Evolutionary conservation across 306 rosid genomes (phyloP), one percentile per base, ranked within the genome.

Genomic region (Pyrus communis): DNA sequence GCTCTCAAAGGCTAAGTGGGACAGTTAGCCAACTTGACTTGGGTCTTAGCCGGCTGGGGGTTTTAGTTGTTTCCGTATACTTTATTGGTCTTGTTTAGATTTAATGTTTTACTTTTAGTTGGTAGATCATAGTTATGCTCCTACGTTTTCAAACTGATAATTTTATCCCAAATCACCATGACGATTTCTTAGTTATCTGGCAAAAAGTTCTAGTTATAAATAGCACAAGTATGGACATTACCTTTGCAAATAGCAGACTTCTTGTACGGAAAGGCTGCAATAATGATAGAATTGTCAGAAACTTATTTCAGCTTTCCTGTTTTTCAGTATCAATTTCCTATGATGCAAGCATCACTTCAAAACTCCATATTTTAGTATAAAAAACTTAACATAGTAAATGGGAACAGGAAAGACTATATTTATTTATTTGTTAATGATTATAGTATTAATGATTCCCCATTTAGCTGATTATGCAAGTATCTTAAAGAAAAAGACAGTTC

Each of bases 251-350:
- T 67, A 94, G 87, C 77, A 55, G 91, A 82, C 89, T 92, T 83
- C 98, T 87, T 12, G 96, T 90, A 72, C 12, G 88, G 75, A 94
- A 94, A 83, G 98, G 98, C 98, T 94, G 98, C 95, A 86, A 75
- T 27, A 80, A 79, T 33, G 31, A 15, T 7, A 72, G 40, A 72
- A 33, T 38, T 33, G 21, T 72, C 30, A 72, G 76, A 72, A 31
- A 55, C 52, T 7, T 71, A 52, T 28, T 27, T 52, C 33, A 70
- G 9, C 46, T 10, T 70, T 51, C 14, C 22, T 28, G 45, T 35
- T 35, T 35, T 11, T 61, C 67, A 62, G 63, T 23, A 38, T 33
- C 60, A 25, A 70, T 11, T 51, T 15, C 63, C 60, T 19, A 6
- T 30, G 45, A 70, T 46, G 21, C 30, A 70, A 25, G 23, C 30